Conservation (phyloP, 2,329 filamentous ascomycete genomes). For the Sclerotinia spermophila region DNA sequence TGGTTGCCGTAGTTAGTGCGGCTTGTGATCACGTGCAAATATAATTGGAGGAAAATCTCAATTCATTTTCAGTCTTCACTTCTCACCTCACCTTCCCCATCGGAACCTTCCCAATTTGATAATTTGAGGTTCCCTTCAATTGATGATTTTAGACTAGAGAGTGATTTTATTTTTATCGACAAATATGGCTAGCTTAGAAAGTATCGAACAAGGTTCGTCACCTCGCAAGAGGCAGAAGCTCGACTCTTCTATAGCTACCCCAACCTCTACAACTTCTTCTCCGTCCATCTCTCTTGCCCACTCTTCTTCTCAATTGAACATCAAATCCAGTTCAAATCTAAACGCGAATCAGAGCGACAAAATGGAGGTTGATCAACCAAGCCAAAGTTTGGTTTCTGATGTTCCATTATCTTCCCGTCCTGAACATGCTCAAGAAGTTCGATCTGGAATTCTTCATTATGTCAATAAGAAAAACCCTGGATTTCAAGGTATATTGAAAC, state of each 20-base stretch:
- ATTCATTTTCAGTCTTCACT: conserved; percentile 4
- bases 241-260: conserved; percentile 15
- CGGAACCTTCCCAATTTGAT: background rate
- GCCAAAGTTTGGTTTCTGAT: conserved; percentile 10
- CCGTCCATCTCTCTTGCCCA: background rate
- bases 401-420: conserved; percentile 21
- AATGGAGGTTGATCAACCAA: conserved; percentile 20
- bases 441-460: conserved; percentile 61
- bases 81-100: background rate
- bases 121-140: conserved; percentile 3
- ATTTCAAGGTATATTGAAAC: conserved; percentile 64
- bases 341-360: conserved; percentile 8
- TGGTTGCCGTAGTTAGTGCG: conserved; percentile 11
- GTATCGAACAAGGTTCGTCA: conserved; percentile 15
- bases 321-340: background rate
- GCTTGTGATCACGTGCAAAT: background rate
- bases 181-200: conserved; percentile 27
- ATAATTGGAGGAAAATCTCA: conserved; percentile 1
- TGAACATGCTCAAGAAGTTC: conserved; percentile 27
- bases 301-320: background rate
- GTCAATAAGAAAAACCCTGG: conserved; percentile 54
- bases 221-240: conserved; percentile 28
- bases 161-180: conserved; percentile 13
- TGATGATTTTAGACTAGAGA: background rate
- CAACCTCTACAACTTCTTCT: conserved; percentile 4